Evolutionary conservation across 2,329 filamentous ascomycete species (phyloP).

Genomic region (Byssothecium circinans): DNA sequence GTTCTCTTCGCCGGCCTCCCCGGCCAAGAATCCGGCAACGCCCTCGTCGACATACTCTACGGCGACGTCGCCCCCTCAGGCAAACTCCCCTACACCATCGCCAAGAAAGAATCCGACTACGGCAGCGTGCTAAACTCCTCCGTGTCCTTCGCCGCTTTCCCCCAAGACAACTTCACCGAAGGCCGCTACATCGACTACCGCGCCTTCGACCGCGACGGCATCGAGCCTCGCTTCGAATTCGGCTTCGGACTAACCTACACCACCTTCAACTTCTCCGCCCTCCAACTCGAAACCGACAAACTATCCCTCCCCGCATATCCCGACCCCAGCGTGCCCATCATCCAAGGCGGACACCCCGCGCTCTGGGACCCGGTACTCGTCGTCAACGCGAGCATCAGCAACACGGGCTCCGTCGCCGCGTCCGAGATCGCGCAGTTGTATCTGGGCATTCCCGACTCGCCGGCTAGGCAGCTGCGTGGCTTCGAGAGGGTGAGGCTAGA

Average conservation of each 20-base stretch:
- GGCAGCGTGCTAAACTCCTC: conserved; percentile 59
- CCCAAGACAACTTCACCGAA: conserved; percentile 74
- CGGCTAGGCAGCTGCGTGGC: conserved; percentile 65
- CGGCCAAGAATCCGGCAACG: conserved; percentile 54
- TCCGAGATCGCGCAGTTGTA: conserved; percentile 76
- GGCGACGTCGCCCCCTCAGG: conserved; percentile 47
- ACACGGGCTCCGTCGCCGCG: conserved; percentile 65
- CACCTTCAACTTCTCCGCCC: no score
- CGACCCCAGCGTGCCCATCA: no score
- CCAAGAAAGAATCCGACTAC: conserved; percentile 60
- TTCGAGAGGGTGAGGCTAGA: conserved; percentile 76
- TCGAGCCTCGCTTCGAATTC: conserved; percentile 75
- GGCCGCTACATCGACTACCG: conserved; percentile 81
- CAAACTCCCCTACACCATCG: conserved; percentile 53
- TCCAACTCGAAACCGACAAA: no score
- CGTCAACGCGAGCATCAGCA: conserved; percentile 66
- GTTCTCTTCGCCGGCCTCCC: conserved; percentile 79
- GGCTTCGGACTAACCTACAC: conserved; percentile 76
- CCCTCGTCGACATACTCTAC: conserved; percentile 45
- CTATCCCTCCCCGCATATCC: no score
- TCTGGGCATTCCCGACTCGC: conserved; percentile 57
- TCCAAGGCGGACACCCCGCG: conserved; percentile 42
- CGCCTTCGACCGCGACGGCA: conserved; percentile 65
- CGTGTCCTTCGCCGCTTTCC: conserved; percentile 59
- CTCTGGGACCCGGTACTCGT: conserved; percentile 70